These are phyloP conservation scores for Hansenula anomala DNA, from an alignment of 1,139 yeast species.

Conservation along the genomic window DNA sequence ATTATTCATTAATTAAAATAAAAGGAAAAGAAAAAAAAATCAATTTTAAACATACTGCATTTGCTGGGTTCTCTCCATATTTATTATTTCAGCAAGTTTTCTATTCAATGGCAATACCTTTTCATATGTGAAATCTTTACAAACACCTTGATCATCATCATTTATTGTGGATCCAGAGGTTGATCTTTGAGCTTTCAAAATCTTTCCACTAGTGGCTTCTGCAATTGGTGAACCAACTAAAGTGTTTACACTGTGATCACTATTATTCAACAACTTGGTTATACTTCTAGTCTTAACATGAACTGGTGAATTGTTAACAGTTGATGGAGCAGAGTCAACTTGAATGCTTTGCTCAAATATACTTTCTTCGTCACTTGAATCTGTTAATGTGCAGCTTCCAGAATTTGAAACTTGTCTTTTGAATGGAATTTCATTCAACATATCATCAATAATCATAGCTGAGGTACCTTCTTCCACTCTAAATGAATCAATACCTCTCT, in stretches of 20 bases:
- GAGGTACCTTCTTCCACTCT: slow-evolving; percentile 15
- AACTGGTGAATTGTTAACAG: slow-evolving; percentile 10
- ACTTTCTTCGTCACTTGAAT: slow-evolving; percentile 3
- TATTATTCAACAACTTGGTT: slow-evolving; percentile 11
- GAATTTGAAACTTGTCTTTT: not conserved
- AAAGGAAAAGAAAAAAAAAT: too few relatives aligned
- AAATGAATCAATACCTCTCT: slow-evolving; percentile 21
- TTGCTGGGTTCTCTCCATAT: not conserved
- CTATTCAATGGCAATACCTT: slow-evolving; percentile 15
- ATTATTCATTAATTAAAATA: not conserved
- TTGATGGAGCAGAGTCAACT: slow-evolving; percentile 2
- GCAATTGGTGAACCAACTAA: too few relatives aligned
- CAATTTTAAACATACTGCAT: not conserved
- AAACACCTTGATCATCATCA: slow-evolving; percentile 4
- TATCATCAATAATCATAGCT: slow-evolving; percentile 17
- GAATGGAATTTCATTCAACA: slow-evolving; percentile 14
- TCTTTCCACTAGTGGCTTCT: too few relatives aligned
- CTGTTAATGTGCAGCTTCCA: not conserved
- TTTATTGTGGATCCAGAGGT: slow-evolving; percentile 16
- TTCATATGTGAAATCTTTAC: slow-evolving; percentile 17
- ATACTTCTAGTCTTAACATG: slow-evolving; percentile 11
- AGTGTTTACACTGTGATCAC: slow-evolving; percentile 15
- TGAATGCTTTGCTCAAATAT: slow-evolving; percentile 6
- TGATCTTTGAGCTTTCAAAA: slow-evolving; percentile 11
- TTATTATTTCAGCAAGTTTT: not conserved